Conservation (phyloP, 768 basidiomycete species). For the Boletus sp. region DNA sequence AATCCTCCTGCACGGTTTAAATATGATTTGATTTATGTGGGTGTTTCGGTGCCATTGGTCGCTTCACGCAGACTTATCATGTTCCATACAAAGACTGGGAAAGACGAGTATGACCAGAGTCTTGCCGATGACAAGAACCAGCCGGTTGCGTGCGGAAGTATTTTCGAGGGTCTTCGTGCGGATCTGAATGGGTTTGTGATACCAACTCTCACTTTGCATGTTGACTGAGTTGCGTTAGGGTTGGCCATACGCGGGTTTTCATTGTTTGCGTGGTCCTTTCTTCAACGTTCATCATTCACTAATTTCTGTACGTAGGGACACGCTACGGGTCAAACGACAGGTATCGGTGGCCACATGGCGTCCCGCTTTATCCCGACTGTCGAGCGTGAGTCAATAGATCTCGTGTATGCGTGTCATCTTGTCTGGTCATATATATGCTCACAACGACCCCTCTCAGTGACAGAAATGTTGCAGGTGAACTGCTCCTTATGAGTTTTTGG, state of each 20-base stretch:
- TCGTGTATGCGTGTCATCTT: slow-evolving; percentile 3
- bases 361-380: slow-evolving; percentile 16
- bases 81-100: slow-evolving; percentile 57
- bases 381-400: slow-evolving; percentile 16
- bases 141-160: slow-evolving; percentile 61
- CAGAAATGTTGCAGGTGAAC: slow-evolving; percentile 7
- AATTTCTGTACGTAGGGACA: slow-evolving; percentile 6
- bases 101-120: slow-evolving; percentile 75
- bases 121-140: slow-evolving; percentile 62
- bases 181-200: slow-evolving; percentile 72
- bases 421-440: not conserved
- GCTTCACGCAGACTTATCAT: not conserved
- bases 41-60: not conserved
- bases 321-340: slow-evolving; percentile 12
- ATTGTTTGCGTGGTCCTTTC: not conserved
- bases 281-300: not conserved
- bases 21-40: slow-evolving; percentile 75
- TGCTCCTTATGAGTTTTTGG: not conserved
- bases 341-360: slow-evolving; percentile 18
- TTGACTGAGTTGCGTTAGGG: slow-evolving; percentile 3
- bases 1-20: slow-evolving; percentile 73
- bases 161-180: slow-evolving; percentile 84
- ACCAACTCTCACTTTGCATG: not conserved
- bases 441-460: not conserved
- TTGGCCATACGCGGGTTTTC: slow-evolving; percentile 12